Percentiles rank a stretch among this genome's conserved stretches.
Conservation (phyloP, 305 asterid species). For the Fraxinus floribunda region DNA sequence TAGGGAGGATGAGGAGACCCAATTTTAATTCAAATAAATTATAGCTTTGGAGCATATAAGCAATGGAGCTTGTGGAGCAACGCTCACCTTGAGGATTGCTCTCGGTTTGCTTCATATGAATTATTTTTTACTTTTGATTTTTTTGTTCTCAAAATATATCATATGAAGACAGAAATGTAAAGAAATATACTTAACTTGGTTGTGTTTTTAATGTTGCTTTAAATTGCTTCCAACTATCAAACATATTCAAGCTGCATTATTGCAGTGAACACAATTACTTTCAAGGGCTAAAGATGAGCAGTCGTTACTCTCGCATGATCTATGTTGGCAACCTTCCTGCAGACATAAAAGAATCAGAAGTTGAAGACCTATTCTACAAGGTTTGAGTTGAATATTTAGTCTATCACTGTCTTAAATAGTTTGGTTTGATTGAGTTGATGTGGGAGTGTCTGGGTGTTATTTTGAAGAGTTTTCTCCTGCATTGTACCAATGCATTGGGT, state of each 20-base stretch:
- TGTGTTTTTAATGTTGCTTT: constrained; percentile 5
- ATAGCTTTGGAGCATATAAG: constrained; percentile 85
- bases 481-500: neutral
- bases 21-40: constrained; percentile 59
- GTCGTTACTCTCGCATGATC: constrained; percentile 90
- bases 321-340: constrained; percentile 97
- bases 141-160: constrained; percentile 37
- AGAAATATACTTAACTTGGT: constrained; percentile 27
- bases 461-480: neutral
- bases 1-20: constrained; percentile 76
- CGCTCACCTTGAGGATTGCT: constrained; percentile 93
- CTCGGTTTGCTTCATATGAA: constrained; percentile 93
- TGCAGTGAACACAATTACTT: constrained; percentile 30
- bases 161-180: constrained; percentile 28
- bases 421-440: constrained; percentile 3
- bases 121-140: constrained; percentile 35
- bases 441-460: neutral
- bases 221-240: constrained; percentile 22
- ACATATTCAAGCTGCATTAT: constrained; percentile 32
- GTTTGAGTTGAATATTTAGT: constrained; percentile 33
- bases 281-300: constrained; percentile 68
- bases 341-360: constrained; percentile 83
- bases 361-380: constrained; percentile 96
- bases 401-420: neutral
- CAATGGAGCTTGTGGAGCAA: constrained; percentile 97